Evolutionary conservation across 768 basidiomycete species (phyloP), one percentile per base, ranked within the genome.

Genomic region (Tephrocybe sp.): DNA sequence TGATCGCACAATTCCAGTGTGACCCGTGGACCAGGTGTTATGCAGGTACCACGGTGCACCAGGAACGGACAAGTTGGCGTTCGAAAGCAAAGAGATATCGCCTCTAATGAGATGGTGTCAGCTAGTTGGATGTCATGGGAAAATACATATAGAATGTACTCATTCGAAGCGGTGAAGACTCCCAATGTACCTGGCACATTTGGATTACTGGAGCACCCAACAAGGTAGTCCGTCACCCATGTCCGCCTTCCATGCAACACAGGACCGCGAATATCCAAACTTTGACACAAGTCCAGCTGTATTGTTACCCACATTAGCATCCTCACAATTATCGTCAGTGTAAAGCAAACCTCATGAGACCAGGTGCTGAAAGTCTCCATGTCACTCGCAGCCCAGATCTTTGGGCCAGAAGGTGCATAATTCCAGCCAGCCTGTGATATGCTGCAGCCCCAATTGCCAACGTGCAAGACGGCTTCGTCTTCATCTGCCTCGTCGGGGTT

Each of bases 291-390:
- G 49, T 90, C 88, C 15, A 90, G 73, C 88, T 90, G 50, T 33
- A 46, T 4, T 11, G 43, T 50, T 10, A 58, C 24, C 34, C 18
- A 37, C 21, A 18, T 51, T 30, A 28, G 15, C n/a, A 2, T 5
- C 42, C 5, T 26, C 15, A 20, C 6, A 30, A 20, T 12, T 40
- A 40, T 20, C 23, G 4, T n/a, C 34, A 5, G 11, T 30, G 17
- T 21, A 44, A 43, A 48, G 37, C 65, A 25, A 53, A 86, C 90
- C 69, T 92, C 88, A 41, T 68, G 68, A 23, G 85, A 80, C 95
- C 93, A 98, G 12, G 81, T 76, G 50, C 88, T 88, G 58, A 95
- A 88, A 0, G 90, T 93, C 67, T 98, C 93, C 94, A 97, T 97
- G 69, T 97, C 95, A 57, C 91, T 94, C 10, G 83, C 79, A 20